Conservation (phyloP, 2,329 filamentous ascomycete genomes). For the Botrytis hyacinthi region DNA sequence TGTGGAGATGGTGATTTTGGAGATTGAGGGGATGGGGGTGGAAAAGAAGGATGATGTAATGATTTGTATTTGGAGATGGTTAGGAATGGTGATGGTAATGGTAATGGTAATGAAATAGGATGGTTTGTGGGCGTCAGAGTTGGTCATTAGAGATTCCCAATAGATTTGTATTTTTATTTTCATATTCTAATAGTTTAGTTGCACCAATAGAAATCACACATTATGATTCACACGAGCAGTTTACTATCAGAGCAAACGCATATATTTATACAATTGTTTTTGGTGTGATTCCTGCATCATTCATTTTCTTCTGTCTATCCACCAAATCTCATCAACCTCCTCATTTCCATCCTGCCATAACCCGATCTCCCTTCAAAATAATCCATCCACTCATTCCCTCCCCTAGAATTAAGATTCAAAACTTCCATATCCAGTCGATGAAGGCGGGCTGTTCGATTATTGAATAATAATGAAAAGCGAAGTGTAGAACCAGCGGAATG, state of each 20-base stretch:
- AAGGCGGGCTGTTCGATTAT: not conserved
- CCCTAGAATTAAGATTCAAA: fast-evolving
- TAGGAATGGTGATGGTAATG: not conserved
- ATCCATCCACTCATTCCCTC: too few species aligned
- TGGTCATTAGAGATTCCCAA: not conserved
- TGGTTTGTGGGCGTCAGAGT: not conserved
- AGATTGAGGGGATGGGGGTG: fast-evolving
- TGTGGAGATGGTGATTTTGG: too few species aligned
- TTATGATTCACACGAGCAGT: not conserved
- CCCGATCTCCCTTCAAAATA: not conserved
- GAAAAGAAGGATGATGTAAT: not conserved
- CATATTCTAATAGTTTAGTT: not conserved
- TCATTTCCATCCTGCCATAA: too few species aligned
- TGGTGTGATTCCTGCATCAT: not conserved
- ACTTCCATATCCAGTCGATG: not conserved
- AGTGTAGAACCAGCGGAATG: not conserved
- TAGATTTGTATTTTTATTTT: not conserved
- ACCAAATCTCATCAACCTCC: too few species aligned
- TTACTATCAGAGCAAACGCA: not conserved
- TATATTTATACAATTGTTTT: not conserved
- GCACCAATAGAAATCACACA: not conserved
- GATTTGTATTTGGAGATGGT: not conserved
- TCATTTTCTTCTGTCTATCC: not conserved
- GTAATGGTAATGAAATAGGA: not conserved
- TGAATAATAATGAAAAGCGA: not conserved